phyloP scores from a whole-genome alignment of 495 filamentous ascomycete genomes.

The Hypoxylon perforatum region DNA sequence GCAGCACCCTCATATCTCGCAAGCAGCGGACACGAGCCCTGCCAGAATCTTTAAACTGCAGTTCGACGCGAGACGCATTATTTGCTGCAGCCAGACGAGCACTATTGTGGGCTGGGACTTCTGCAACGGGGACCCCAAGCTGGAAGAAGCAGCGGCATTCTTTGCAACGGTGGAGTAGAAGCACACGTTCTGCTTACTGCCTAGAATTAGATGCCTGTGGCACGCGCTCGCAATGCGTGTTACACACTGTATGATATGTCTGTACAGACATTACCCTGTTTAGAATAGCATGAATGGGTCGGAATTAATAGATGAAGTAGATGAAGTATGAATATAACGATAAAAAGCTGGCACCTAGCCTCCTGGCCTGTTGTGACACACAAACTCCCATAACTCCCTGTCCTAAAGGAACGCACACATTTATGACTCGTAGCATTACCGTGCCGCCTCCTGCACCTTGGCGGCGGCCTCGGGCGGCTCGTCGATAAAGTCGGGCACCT shows the following conservation, averaged over 20 bases:
- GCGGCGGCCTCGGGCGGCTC: slow-evolving; percentile 71
- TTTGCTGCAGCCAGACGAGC: slow-evolving; percentile 90
- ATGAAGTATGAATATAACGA: no score
- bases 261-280: not conserved
- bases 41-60: slow-evolving; percentile 96
- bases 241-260: not conserved
- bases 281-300: slow-evolving; percentile 1
- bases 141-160: slow-evolving; percentile 83
- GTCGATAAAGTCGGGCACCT: slow-evolving; percentile 90
- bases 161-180: slow-evolving; percentile 68
- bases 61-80: slow-evolving; percentile 92
- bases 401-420: not conserved
- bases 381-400: slow-evolving; percentile 36
- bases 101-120: slow-evolving; percentile 99
- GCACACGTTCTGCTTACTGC: not conserved
- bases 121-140: slow-evolving; percentile 85
- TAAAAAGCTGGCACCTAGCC: no score
- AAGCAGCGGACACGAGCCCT: slow-evolving; percentile 58
- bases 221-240: not conserved
- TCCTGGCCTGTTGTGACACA: not conserved
- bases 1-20: slow-evolving; percentile 45
- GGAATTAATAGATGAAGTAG: slow-evolving; percentile 29
- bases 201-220: not conserved
- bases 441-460: slow-evolving; percentile 85
- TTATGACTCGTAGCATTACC: slow-evolving; percentile 48